Percentiles rank a stretch among this genome's conserved stretches.
Evolutionary conservation across 2,329 filamentous ascomycete genomes (phyloP).

Genomic region (Penicillium decumbens): DNA sequence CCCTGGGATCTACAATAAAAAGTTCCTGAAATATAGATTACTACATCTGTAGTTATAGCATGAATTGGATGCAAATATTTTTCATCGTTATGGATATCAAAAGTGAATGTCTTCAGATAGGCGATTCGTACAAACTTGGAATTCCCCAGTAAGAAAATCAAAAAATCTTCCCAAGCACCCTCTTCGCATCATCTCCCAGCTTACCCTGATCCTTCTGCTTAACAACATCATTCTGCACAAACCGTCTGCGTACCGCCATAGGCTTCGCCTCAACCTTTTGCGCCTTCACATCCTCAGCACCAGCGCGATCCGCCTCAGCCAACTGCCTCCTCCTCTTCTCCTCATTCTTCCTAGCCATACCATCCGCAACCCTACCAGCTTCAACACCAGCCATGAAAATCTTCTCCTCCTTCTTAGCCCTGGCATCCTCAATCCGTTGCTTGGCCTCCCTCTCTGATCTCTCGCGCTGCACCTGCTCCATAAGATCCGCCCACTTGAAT

Average conservation of each 20-base stretch:
- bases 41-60: background rate
- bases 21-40: conserved; percentile 10
- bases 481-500: conserved; percentile 41
- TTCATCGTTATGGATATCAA: conserved; percentile 1
- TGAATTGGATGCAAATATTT: background rate
- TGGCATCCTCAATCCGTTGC: conserved; percentile 40
- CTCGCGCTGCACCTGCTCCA: conserved; percentile 44
- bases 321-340: conserved; percentile 34
- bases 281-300: conserved; percentile 7
- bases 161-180: conserved; percentile 47
- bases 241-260: conserved; percentile 32
- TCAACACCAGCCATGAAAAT: conserved; percentile 42
- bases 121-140: background rate
- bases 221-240: conserved; percentile 43
- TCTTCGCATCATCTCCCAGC: conserved; percentile 40
- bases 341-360: conserved; percentile 44
- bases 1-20: conserved; percentile 14
- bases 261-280: conserved; percentile 7
- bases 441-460: conserved; percentile 40
- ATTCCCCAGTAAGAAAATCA: conserved; percentile 17
- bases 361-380: conserved; percentile 39
- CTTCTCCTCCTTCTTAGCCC: conserved; percentile 44
- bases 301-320: conserved; percentile 19
- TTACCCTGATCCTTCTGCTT: conserved; percentile 22
- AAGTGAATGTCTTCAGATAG: background rate